Percentiles rank a stretch among this genome's conserved stretches.
Evolutionary conservation across 108 stramenopile species (phyloP).

Genomic region (Fistulifera solaris): DNA sequence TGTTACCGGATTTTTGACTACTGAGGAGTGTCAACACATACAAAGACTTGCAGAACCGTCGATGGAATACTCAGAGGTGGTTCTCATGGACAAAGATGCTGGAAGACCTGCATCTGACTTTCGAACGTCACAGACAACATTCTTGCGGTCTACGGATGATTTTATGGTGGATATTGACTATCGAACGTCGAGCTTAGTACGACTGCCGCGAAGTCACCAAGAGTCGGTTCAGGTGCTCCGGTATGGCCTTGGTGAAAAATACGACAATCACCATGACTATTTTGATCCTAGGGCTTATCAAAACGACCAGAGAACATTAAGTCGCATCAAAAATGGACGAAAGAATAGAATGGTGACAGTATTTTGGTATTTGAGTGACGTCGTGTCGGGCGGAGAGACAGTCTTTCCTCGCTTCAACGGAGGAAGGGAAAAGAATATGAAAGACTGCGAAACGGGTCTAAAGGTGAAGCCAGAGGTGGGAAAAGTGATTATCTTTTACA

Average conservation of each 20-base stretch:
- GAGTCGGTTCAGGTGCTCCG: slow-evolving; percentile 68
- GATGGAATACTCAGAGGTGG: slow-evolving; percentile 65
- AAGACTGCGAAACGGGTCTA: slow-evolving; percentile 32
- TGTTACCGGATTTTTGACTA: slow-evolving; percentile 55
- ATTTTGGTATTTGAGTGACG: slow-evolving; percentile 83
- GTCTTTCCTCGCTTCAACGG: slow-evolving; percentile 41
- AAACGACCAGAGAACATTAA: slow-evolving; percentile 28
- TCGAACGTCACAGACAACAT: slow-evolving; percentile 76
- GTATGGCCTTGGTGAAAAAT: slow-evolving; percentile 51
- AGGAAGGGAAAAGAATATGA: slow-evolving; percentile 4
- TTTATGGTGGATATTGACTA: slow-evolving; percentile 40
- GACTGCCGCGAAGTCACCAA: slow-evolving; percentile 55
- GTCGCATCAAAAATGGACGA: slow-evolving; percentile 43
- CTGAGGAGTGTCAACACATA: slow-evolving; percentile 75
- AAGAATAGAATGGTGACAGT: slow-evolving; percentile 83
- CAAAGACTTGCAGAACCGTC: slow-evolving; percentile 39
- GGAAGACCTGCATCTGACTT: slow-evolving; percentile 80
- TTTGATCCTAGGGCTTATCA: slow-evolving; percentile 49
- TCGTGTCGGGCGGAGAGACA: slow-evolving; percentile 66
- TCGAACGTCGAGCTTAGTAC: slow-evolving; percentile 52
- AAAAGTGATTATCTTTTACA: slow-evolving; percentile 83
- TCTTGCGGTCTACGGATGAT: slow-evolving; percentile 33
- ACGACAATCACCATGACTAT: slow-evolving; percentile 71
- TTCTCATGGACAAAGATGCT: slow-evolving; percentile 74
- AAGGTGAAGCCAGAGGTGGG: slow-evolving; percentile 68